Evolutionary conservation across 2,329 filamentous ascomycete species (phyloP).

Genomic region (Hyphodiscus sp.): DNA sequence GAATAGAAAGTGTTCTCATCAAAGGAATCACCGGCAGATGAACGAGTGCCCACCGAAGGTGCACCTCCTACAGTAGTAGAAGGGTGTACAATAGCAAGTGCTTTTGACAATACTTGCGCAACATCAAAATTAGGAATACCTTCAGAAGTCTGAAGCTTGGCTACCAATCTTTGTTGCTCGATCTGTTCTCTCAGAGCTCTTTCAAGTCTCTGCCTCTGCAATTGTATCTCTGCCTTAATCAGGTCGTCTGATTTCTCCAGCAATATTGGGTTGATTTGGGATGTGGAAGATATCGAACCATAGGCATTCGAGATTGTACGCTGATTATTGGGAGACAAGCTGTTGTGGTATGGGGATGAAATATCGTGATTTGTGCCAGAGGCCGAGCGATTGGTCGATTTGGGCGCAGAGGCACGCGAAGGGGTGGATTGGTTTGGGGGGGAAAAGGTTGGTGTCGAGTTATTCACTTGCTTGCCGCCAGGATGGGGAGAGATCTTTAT

Average conservation of each 20-base stretch:
- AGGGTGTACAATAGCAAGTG: slow-evolving; percentile 63
- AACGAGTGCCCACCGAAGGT: slow-evolving; percentile 48
- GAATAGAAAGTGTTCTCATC: slow-evolving; percentile 96
- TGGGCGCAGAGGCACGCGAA: slow-evolving; percentile 12
- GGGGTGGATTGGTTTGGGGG: slow-evolving; percentile 21
- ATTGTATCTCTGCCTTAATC: slow-evolving; percentile 71
- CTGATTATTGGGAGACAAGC: slow-evolving; percentile 22
- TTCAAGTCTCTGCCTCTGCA: slow-evolving; percentile 78
- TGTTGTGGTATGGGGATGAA: slow-evolving; percentile 20
- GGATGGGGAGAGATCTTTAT: slow-evolving; percentile 48
- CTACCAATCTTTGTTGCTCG: slow-evolving; percentile 50
- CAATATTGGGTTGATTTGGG: slow-evolving; percentile 74
- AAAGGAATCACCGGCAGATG: slow-evolving; percentile 71
- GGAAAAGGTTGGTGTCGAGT: slow-evolving; percentile 15
- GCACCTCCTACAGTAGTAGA: slow-evolving; percentile 51
- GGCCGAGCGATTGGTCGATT: slow-evolving; percentile 11
- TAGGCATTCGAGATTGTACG: slow-evolving; percentile 26
- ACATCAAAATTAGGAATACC: slow-evolving; percentile 61
- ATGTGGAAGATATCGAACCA: slow-evolving; percentile 40
- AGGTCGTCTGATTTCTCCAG: slow-evolving; percentile 81
- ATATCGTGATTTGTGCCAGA: slow-evolving; percentile 14
- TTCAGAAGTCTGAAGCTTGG: slow-evolving; percentile 40
- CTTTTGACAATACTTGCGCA: slow-evolving; percentile 65
- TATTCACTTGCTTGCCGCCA: slow-evolving; percentile 24
- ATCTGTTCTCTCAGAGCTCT: slow-evolving; percentile 69